Conservation (phyloP, 129 eudicot genomes). For the Heracleum sosnowskyi region DNA sequence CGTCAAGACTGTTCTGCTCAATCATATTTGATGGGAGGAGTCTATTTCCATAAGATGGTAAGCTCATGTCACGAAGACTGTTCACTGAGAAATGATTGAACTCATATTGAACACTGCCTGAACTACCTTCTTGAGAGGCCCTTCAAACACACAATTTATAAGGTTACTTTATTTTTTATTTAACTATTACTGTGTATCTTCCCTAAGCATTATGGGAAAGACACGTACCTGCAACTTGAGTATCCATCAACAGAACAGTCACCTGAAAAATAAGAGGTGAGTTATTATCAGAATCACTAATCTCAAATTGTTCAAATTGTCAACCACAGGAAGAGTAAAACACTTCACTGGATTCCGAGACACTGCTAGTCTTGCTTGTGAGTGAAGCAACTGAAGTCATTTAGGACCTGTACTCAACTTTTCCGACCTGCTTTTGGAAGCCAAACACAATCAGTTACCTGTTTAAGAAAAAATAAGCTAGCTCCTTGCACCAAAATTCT, state of each 20-base stretch:
- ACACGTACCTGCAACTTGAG: conserved; percentile 38
- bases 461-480: neutral
- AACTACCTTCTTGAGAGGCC: conserved; percentile 30
- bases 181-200: neutral
- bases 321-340: conserved; percentile 2
- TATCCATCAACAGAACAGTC: conserved; percentile 47
- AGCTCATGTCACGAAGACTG: conserved; percentile 8
- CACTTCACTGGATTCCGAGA: conserved; percentile 45
- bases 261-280: conserved; percentile 39
- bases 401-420: conserved; percentile 13
- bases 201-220: neutral
- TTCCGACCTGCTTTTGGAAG: conserved; percentile 1
- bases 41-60: conserved; percentile 24
- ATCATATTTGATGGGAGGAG: conserved; percentile 10
- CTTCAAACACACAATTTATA: conserved; percentile 14
- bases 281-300: neutral
- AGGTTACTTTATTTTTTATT: neutral
- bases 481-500: neutral
- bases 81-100: conserved; percentile 13
- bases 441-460: neutral
- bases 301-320: neutral
- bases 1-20: conserved; percentile 1
- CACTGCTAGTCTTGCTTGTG: conserved; percentile 35
- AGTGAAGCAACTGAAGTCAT: conserved; percentile 46
- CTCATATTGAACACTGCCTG: conserved; percentile 25